Evolutionary conservation across 2,329 filamentous ascomycete species (phyloP).

Genomic region (Fusarium foetens): DNA sequence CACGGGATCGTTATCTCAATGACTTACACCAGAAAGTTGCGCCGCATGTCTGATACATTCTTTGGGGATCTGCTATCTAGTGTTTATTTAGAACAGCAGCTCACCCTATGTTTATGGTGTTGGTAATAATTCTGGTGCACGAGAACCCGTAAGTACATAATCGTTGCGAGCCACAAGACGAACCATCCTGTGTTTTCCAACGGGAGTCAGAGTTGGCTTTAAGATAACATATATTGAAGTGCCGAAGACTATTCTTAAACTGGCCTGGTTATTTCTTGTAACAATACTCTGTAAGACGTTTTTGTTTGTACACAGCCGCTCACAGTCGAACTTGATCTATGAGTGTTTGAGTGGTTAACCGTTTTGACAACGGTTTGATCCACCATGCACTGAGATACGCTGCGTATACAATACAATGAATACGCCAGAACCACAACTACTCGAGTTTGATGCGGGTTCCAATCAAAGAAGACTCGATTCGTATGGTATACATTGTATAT

Average conservation of each 20-base stretch:
- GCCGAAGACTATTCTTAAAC: not conserved
- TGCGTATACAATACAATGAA: too few species aligned
- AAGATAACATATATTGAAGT: not conserved
- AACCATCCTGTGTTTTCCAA: not conserved
- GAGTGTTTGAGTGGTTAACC: not conserved
- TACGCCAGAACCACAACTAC: not conserved
- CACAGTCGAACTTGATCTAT: too few species aligned
- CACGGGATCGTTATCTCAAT: conserved; percentile 7
- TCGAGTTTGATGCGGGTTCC: accelerated
- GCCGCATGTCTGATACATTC: not conserved
- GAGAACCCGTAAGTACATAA: not conserved
- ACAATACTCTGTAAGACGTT: too few species aligned
- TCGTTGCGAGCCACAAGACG: not conserved
- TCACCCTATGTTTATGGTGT: not conserved
- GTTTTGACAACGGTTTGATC: not conserved
- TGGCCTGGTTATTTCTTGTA: too few species aligned
- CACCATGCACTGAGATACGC: not conserved
- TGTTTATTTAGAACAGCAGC: not conserved
- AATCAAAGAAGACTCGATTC: not conserved
- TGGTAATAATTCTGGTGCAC: not conserved
- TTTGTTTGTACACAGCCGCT: too few species aligned
- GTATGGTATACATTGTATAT: not conserved
- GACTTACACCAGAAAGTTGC: not conserved
- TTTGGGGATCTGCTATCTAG: too few species aligned
- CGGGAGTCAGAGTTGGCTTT: not conserved